Base-by-base conservation (phyloP, 495 filamentous ascomycete genomes). In the Lindgomyces ingoldianus region DNA sequence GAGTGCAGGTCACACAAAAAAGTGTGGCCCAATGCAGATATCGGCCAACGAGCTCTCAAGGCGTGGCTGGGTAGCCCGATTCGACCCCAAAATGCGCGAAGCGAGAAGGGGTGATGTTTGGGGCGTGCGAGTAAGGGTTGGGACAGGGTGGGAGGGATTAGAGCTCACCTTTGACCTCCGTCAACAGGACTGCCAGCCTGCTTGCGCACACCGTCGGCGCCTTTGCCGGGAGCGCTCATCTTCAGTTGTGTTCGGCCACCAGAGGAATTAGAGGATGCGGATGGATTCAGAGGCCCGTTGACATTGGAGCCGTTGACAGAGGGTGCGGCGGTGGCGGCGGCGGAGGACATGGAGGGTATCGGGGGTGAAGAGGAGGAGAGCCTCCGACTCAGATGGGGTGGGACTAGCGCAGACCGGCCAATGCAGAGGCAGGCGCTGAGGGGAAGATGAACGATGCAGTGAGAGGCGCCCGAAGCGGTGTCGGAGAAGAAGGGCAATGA, bases 181-280 rank as follows among this genome's bases (percentile, higher is more conserved):
- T 87, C 85, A 45, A 78, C 75, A 45, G 83, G 81, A 72, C 79
- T 85, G 51, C 77, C 80, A 60, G 80, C 77, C 72, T 85, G 83
- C 72, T 84, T 83, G 68, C 85, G 81, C 70, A 74, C 74, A 51
- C 74, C 76, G 55, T 86, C 84, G 44, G 76, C 70, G 65, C 76
- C 76, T 72, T 83, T 85, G 45, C 67, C 73, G 49, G 68, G 52
- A 36, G 79, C 73, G 71, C 71, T 83, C 65, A 78, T 74, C 74
- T 82, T 86, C 25, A 80, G 69, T 52, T 83, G 82, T 54, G 82
- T 70, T 57, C 80, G 74, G 51, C 70, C 58, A 42, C 56, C 71
- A 19, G 78, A 33, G 60, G 77, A 77, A 53, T 78, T 75, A 45
- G 73, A 51, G 55, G 56, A 48, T 11, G 76, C 64, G 14, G 76